These are phyloP conservation scores for Podospora pseudoanserina DNA, from an alignment of 495 filamentous ascomycete genomes.

Conservation along the genomic window DNA sequence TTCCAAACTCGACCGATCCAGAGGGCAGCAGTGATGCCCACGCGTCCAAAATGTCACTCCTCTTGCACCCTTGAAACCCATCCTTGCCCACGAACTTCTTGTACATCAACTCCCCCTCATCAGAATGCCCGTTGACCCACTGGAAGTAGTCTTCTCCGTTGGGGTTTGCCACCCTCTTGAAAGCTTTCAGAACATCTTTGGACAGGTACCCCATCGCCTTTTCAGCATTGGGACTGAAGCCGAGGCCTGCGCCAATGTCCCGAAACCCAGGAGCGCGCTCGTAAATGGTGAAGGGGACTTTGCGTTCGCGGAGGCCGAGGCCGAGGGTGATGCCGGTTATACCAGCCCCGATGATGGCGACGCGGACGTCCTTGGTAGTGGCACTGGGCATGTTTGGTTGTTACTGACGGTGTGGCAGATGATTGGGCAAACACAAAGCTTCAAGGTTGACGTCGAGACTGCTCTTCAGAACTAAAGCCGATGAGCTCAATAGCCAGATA, in stretches of 20 bases:
- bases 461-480: background rate
- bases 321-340: slow-evolving; percentile 58
- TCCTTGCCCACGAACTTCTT: slow-evolving; percentile 38
- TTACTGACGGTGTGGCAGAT: background rate
- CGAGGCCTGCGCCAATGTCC: slow-evolving; percentile 59
- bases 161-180: slow-evolving; percentile 38
- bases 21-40: slow-evolving; percentile 33
- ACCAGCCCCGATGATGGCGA: slow-evolving; percentile 60
- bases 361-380: slow-evolving; percentile 23
- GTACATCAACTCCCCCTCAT: slow-evolving; percentile 31
- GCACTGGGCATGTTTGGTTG: slow-evolving; percentile 13
- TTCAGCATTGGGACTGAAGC: slow-evolving; percentile 57
- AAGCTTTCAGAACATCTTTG: slow-evolving; percentile 33
- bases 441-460: background rate
- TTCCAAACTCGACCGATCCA: slow-evolving; percentile 32
- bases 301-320: slow-evolving; percentile 51
- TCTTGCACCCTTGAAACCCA: slow-evolving; percentile 40
- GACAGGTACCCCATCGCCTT: slow-evolving; percentile 51
- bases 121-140: slow-evolving; percentile 37
- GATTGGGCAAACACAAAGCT: background rate
- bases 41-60: slow-evolving; percentile 43
- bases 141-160: slow-evolving; percentile 42
- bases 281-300: slow-evolving; percentile 50
- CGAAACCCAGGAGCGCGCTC: slow-evolving; percentile 51
- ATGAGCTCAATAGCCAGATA: background rate